Percentiles rank a stretch among this genome's conserved stretches.
Conservation (phyloP, 1,284 basidiomycete genomes). For the Paramarasmius palmivorus region DNA sequence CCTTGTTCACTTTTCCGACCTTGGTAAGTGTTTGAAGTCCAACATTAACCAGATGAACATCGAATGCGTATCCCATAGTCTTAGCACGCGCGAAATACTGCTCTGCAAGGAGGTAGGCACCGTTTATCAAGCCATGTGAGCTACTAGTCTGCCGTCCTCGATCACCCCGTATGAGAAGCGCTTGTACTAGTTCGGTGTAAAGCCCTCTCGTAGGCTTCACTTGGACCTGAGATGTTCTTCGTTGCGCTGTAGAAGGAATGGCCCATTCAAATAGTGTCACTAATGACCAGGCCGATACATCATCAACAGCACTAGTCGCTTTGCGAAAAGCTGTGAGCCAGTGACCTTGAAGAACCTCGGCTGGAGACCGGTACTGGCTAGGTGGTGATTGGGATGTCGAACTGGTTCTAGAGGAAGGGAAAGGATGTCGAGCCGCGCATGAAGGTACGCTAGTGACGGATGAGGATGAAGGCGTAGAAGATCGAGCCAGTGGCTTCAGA, state of each 20-base stretch:
- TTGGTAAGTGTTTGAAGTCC: conserved; percentile 53
- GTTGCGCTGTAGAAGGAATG: neutral
- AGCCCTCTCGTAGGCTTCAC: conserved; percentile 39
- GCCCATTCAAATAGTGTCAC: neutral
- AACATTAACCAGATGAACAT: conserved; percentile 47
- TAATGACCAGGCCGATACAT: neutral
- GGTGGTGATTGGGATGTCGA: no score
- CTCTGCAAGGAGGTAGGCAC: conserved; percentile 32
- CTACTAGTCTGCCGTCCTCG: neutral
- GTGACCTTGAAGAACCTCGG: conserved; percentile 16
- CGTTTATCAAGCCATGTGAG: neutral
- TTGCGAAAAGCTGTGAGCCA: conserved; percentile 35
- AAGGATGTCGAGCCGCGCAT: no score
- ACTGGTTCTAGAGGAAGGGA: no score
- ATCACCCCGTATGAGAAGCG: conserved; percentile 44
- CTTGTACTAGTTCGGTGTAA: conserved; percentile 52
- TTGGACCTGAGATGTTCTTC: neutral
- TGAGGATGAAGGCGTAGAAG: no score
- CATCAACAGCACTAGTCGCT: conserved; percentile 28
- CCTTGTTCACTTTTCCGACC: conserved; percentile 42
- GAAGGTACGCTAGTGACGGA: no score
- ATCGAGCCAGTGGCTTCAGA: no score
- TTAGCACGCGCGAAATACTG: conserved; percentile 46
- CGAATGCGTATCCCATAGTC: conserved; percentile 37
- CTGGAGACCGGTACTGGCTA: neutral